Percentiles rank a stretch among this genome's conserved stretches.
These are phyloP conservation scores for Salix udensis DNA, from an alignment of 345 rosid genomes.

Conservation along the genomic window DNA sequence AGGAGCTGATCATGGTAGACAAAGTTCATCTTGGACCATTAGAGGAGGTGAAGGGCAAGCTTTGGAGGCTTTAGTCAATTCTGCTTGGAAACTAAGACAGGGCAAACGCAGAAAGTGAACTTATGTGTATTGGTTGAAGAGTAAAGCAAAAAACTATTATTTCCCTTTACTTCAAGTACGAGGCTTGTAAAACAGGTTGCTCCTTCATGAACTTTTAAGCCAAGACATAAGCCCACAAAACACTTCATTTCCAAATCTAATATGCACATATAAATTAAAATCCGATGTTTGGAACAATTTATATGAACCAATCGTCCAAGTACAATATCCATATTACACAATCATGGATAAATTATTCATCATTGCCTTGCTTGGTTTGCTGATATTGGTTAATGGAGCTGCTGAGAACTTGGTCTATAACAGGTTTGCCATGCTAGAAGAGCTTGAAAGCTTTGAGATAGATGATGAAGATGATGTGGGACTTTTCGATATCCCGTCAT, in stretches of 20 bases:
- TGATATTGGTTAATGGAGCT: slow-evolving; percentile 47
- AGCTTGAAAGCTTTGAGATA: slow-evolving; percentile 50
- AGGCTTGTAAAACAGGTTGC: slow-evolving; percentile 52
- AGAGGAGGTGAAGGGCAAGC: neutral
- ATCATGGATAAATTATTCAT: slow-evolving; percentile 52
- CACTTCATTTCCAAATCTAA: slow-evolving; percentile 49
- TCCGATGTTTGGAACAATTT: slow-evolving; percentile 35
- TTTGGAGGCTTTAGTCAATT: neutral
- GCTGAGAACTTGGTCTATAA: slow-evolving; percentile 36
- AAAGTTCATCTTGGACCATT: neutral
- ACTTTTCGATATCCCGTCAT: slow-evolving; percentile 37
- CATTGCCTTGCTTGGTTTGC: slow-evolving; percentile 45
- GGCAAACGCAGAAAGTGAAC: neutral
- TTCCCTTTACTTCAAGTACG: slow-evolving; percentile 84
- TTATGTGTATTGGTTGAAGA: slow-evolving; percentile 40
- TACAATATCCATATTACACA: slow-evolving; percentile 21
- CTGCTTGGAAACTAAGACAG: neutral
- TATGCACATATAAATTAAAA: slow-evolving; percentile 48
- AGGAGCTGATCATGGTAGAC: neutral
- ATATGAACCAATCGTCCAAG: slow-evolving; percentile 41
- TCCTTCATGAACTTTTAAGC: slow-evolving; percentile 87
- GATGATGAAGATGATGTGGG: slow-evolving; percentile 48
- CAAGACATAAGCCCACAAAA: slow-evolving; percentile 57
- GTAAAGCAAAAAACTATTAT: slow-evolving; percentile 75
- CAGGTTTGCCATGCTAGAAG: slow-evolving; percentile 46